Conservation (phyloP, 2,329 filamentous ascomycete genomes). For the Lithohypha guttulata region DNA sequence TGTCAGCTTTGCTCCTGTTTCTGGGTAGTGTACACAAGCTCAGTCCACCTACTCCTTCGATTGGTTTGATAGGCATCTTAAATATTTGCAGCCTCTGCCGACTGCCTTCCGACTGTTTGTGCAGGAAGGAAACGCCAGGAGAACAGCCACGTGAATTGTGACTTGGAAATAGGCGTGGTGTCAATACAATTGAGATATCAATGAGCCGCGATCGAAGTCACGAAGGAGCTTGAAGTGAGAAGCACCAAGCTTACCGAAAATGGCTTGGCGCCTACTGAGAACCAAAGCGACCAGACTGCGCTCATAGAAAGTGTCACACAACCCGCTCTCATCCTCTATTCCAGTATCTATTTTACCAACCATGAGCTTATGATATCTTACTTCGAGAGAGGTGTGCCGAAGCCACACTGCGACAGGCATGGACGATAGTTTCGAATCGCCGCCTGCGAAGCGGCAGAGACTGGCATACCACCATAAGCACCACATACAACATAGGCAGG, state of each 20-base stretch:
- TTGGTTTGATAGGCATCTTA: slow-evolving; percentile 37
- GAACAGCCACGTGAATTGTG: no score
- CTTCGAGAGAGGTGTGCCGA: no score
- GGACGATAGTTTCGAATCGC: background rate
- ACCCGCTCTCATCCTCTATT: background rate
- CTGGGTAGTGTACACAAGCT: slow-evolving; percentile 1
- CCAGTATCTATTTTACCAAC: background rate
- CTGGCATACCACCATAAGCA: slow-evolving; percentile 34
- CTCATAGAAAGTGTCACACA: background rate
- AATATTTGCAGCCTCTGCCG: slow-evolving; percentile 5
- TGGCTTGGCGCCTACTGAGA: no score
- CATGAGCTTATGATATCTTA: slow-evolving; percentile 6
- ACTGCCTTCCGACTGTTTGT: no score
- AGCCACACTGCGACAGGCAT: no score
- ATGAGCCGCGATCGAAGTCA: slow-evolving; percentile 8
- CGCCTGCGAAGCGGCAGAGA: slow-evolving; percentile 26
- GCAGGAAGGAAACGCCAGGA: no score
- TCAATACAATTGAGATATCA: slow-evolving; percentile 10
- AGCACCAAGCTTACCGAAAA: no score
- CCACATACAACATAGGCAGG: slow-evolving; percentile 27
- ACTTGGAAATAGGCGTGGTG: no score
- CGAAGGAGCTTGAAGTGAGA: no score
- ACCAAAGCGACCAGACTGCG: no score
- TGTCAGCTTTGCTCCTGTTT: slow-evolving; percentile 16
- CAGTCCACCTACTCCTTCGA: slow-evolving; percentile 36